These are phyloP conservation scores for Mortierella antarctica DNA, from an alignment of 192 early-diverging fungal species.

Conservation along the genomic window DNA sequence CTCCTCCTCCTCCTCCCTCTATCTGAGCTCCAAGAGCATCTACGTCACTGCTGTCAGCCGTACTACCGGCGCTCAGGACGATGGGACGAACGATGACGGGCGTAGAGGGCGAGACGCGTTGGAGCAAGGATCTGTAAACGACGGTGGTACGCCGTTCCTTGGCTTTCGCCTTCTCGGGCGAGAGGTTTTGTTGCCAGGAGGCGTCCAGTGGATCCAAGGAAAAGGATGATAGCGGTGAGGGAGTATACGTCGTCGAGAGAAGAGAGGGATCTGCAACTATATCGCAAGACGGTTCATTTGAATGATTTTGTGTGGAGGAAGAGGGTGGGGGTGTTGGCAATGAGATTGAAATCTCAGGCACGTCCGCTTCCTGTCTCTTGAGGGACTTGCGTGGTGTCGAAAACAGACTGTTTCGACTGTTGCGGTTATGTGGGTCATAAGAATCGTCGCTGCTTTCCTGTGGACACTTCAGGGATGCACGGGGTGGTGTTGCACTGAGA, in stretches of 20 bases:
- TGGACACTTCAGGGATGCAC: neutral
- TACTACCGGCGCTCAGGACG: neutral
- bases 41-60: neutral
- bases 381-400: neutral
- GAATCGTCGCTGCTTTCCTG: neutral
- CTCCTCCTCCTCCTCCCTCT: neutral
- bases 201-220: no score
- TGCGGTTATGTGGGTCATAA: neutral
- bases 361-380: neutral
- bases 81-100: no score
- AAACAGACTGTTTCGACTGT: neutral
- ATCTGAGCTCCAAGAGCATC: slow-evolving; percentile 13
- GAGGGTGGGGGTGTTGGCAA: slow-evolving; percentile 25
- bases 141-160: no score
- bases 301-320: no score
- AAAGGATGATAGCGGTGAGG: no score
- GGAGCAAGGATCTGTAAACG: no score
- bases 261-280: no score
- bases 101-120: no score
- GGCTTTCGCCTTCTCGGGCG: no score
- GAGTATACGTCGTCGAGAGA: no score
- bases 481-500: neutral
- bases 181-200: no score
- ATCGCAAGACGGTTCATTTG: no score
- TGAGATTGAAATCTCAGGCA: slow-evolving; percentile 36